A percentile compares a stretch with the other conserved stretches of the same genome.
Evolutionary conservation across 306 rosid species (phyloP).

Genomic region (Gynostemma pentaphyllum): DNA sequence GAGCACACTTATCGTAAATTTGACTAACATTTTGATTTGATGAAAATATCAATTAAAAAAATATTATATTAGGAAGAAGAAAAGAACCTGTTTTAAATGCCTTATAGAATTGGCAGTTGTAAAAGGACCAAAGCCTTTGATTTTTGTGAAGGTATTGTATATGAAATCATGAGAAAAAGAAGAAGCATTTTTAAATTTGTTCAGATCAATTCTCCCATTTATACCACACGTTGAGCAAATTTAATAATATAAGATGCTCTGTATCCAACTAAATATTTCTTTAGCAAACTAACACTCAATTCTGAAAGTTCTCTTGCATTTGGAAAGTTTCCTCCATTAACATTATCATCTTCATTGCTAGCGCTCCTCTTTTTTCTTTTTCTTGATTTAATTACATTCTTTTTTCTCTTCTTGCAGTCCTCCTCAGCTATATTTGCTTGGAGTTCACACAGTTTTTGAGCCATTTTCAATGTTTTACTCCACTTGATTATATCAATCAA

Average conservation of each 20-base stretch:
- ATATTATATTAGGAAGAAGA: no score
- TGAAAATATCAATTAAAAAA: no score
- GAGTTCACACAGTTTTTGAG: slow-evolving; percentile 13
- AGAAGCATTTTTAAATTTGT: background rate
- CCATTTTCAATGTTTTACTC: slow-evolving; percentile 18
- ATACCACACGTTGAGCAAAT: slow-evolving; percentile 12
- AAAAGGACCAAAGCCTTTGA: slow-evolving; percentile 24
- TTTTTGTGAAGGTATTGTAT: background rate
- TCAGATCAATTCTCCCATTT: background rate
- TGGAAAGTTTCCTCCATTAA: slow-evolving; percentile 17
- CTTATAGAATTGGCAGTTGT: slow-evolving; percentile 15
- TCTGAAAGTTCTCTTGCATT: slow-evolving; percentile 11
- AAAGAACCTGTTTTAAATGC: slow-evolving; percentile 17
- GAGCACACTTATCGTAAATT: slow-evolving; percentile 19
- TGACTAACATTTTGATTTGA: background rate
- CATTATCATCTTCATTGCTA: no score
- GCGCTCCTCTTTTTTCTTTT: slow-evolving; percentile 1
- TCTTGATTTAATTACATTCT: no score
- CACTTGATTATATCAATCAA: no score
- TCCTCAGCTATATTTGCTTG: background rate
- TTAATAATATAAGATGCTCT: slow-evolving; percentile 7
- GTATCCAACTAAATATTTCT: slow-evolving; percentile 8
- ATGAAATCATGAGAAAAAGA: no score
- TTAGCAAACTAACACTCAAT: background rate
- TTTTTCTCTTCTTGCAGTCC: background rate